These are phyloP conservation scores for Suillus luteus DNA, from an alignment of 768 basidiomycete species.

Conservation along the genomic window DNA sequence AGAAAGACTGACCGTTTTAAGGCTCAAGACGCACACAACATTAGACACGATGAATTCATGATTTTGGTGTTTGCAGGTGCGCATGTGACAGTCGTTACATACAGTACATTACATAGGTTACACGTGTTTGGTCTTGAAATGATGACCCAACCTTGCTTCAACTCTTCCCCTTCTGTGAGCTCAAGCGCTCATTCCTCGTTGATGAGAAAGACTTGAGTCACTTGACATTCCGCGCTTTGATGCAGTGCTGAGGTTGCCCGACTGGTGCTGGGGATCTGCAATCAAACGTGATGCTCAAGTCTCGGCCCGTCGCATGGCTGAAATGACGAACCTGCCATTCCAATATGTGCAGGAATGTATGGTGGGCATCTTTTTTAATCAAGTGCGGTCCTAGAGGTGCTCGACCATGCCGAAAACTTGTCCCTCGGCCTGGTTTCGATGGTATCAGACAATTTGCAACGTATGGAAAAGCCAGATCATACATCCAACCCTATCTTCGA, in stretches of 20 bases:
- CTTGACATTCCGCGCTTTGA: neutral
- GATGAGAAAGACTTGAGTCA: neutral
- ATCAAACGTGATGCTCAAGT: conserved; percentile 13
- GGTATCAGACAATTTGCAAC: conserved; percentile 17
- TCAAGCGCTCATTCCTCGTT: conserved; percentile 13
- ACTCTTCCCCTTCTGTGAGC: conserved; percentile 11
- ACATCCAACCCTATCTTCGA: conserved; percentile 7
- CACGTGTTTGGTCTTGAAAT: neutral
- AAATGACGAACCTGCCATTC: conserved; percentile 10
- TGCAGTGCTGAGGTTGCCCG: conserved; percentile 15
- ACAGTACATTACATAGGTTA: too few relatives aligned
- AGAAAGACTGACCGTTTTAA: too few relatives aligned
- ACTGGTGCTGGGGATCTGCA: conserved; percentile 16
- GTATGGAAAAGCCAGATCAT: conserved; percentile 18
- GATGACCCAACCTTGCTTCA: neutral
- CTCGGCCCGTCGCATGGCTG: neutral
- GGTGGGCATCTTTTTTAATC: neutral
- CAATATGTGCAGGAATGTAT: conserved; percentile 11
- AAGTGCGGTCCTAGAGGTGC: too few relatives aligned
- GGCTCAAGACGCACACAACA: too few relatives aligned
- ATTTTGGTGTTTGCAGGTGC: too few relatives aligned
- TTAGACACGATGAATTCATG: too few relatives aligned
- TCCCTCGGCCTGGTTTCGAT: conserved; percentile 6
- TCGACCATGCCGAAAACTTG: neutral
- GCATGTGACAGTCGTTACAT: too few relatives aligned